Conservation (phyloP, 768 basidiomycete species). For the Russula brevipes region DNA sequence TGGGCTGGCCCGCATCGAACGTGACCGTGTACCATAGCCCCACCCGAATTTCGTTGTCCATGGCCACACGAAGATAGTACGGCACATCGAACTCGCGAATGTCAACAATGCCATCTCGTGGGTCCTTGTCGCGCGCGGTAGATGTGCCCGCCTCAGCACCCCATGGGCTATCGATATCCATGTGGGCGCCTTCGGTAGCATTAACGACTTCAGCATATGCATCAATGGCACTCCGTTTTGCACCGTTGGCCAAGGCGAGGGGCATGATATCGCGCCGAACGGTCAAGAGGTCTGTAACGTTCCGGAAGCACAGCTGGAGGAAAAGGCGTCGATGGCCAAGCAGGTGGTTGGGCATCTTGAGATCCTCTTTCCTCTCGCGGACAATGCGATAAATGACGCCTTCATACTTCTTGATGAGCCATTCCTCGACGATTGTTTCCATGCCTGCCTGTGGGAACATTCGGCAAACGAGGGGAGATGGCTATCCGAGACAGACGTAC, state of each 20-base stretch:
- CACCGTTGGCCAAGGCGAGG: constrained; percentile 81
- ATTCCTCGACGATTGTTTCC: constrained; percentile 90
- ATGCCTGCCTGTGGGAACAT: constrained; percentile 56
- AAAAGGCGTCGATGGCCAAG: constrained; percentile 90
- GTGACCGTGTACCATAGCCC: constrained; percentile 96
- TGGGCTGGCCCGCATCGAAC: constrained; percentile 74
- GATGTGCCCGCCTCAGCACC: constrained; percentile 41
- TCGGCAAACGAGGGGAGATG: neutral
- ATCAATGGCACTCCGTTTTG: constrained; percentile 92
- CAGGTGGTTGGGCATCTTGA: constrained; percentile 92
- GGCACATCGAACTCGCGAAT: constrained; percentile 95
- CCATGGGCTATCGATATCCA: constrained; percentile 66
- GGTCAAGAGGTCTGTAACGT: constrained; percentile 84
- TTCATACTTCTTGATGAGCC: constrained; percentile 90
- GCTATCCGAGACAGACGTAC: constrained; percentile 39
- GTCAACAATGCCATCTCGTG: constrained; percentile 90
- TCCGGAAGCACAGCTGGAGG: constrained; percentile 85
- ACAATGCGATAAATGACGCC: constrained; percentile 74
- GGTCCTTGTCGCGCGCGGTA: constrained; percentile 60
- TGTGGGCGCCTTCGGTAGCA: constrained; percentile 56
- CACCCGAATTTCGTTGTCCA: constrained; percentile 96
- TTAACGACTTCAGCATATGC: constrained; percentile 96
- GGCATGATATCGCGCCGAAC: constrained; percentile 88
- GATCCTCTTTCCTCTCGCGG: constrained; percentile 86
- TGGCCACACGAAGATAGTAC: constrained; percentile 97